Evolutionary conservation across 345 rosid genomes (phyloP).

Genomic region (Aquilaria malaccensis): DNA sequence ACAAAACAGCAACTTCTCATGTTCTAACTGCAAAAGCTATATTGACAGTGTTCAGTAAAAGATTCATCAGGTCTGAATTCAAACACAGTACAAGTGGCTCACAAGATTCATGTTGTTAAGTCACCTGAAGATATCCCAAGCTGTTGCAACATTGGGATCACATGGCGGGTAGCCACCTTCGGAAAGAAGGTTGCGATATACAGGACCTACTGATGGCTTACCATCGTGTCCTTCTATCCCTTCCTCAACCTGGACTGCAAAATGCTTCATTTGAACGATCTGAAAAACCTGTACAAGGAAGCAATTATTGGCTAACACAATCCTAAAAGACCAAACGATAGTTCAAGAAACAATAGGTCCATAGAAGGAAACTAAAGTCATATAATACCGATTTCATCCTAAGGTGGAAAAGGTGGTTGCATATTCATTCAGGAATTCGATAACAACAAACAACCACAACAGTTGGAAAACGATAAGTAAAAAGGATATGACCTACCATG

Average conservation of each 20-base stretch:
- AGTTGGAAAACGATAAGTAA: not conserved
- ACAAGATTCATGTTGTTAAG: not conserved
- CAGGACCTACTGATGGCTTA: constrained; percentile 77
- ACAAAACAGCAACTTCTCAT: too few relatives aligned
- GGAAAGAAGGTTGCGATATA: constrained; percentile 67
- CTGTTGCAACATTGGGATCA: constrained; percentile 37
- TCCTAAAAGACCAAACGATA: not conserved
- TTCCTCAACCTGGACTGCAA: constrained; percentile 68
- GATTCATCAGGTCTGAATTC: too few relatives aligned
- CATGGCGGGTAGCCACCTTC: constrained; percentile 55
- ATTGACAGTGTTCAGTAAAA: too few relatives aligned
- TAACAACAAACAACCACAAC: not conserved
- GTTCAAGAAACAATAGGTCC: constrained; percentile 1
- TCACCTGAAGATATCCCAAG: constrained; percentile 92
- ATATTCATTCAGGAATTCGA: too few relatives aligned
- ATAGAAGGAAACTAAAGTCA: not conserved
- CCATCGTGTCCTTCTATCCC: constrained; percentile 72
- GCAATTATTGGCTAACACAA: not conserved
- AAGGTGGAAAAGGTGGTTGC: too few relatives aligned
- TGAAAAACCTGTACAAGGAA: constrained; percentile 13
- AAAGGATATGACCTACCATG: not conserved
- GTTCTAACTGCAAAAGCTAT: too few relatives aligned
- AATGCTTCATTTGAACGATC: constrained; percentile 42
- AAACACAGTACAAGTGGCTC: too few relatives aligned
- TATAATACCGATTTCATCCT: too few relatives aligned